Evolutionary conservation across 2,329 filamentous ascomycete genomes (phyloP).

Genomic region (Ceratocystis cubensis): DNA sequence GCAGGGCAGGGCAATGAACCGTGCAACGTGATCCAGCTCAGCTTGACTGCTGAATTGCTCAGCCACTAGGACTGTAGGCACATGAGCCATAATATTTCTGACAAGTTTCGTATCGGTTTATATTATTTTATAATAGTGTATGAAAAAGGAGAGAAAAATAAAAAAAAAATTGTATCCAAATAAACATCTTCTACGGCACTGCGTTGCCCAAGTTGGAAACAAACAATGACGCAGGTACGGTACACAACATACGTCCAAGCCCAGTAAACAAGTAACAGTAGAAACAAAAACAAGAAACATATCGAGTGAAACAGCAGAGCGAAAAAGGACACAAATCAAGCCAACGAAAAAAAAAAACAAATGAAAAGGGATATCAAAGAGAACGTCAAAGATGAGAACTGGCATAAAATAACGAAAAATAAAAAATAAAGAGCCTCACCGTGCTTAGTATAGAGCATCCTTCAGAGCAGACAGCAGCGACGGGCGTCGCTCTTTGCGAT

Average conservation of each 20-base stretch:
- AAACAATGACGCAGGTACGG: background rate
- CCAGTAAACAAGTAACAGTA: too few relatives aligned
- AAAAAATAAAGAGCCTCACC: slow-evolving; percentile 7
- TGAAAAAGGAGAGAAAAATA: too few relatives aligned
- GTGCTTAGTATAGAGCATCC: slow-evolving; percentile 47
- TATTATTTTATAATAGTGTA: too few relatives aligned
- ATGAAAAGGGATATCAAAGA: too few relatives aligned
- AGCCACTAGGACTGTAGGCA: background rate
- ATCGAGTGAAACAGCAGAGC: too few relatives aligned
- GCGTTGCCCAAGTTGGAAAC: background rate
- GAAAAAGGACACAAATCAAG: too few relatives aligned
- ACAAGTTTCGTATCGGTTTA: background rate
- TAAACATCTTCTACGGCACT: background rate
- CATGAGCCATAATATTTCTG: background rate
- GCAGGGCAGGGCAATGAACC: background rate
- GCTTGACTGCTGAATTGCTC: background rate
- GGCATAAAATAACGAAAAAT: slow-evolving; percentile 5
- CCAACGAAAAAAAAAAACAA: background rate
- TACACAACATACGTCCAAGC: background rate
- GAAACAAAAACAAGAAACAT: background rate
- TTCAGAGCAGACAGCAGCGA: slow-evolving; percentile 46
- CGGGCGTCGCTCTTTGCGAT: slow-evolving; percentile 34
- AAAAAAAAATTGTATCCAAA: background rate
- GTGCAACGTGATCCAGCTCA: slow-evolving; percentile 3
- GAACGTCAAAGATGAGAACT: too few relatives aligned